Conservation (phyloP, 139 green algal genomes). For the Chlamydomonas schloesseri region DNA sequence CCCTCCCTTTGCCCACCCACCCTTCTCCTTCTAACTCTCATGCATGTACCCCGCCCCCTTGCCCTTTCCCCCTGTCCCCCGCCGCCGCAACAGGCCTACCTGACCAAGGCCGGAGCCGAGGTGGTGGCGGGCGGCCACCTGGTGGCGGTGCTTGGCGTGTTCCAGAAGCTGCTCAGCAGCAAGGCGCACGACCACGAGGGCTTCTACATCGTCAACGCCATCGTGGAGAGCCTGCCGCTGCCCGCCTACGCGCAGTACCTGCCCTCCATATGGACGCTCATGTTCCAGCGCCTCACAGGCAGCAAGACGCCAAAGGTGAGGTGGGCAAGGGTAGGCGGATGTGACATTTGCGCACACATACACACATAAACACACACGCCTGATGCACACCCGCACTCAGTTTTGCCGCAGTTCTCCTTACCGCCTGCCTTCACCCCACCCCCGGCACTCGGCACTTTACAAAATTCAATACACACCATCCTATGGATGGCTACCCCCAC, state of each 20-base stretch:
- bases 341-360: too few relatives aligned
- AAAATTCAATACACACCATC: too few relatives aligned
- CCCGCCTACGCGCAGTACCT: conserved; percentile 31
- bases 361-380: too few relatives aligned
- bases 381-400: too few relatives aligned
- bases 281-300: conserved; percentile 70
- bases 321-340: not conserved
- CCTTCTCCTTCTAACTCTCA: not conserved
- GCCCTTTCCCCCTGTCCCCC: not conserved
- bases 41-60: not conserved
- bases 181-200: conserved; percentile 93
- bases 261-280: conserved; percentile 49
- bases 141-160: conserved; percentile 89
- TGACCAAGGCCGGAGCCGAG: conserved; percentile 77
- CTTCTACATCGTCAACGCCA: conserved; percentile 88
- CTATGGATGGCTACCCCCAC: too few relatives aligned
- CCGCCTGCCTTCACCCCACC: too few relatives aligned
- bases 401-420: too few relatives aligned
- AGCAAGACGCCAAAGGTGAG: conserved; percentile 67
- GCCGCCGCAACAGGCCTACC: conserved; percentile 81
- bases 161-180: conserved; percentile 91
- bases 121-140: conserved; percentile 80
- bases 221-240: conserved; percentile 79
- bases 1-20: too few relatives aligned
- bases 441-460: too few relatives aligned